Percentiles rank a stretch among this genome's conserved stretches.
phyloP scores from a whole-genome alignment of 208 protist genomes.

The Leishmania guyanensis region DNA sequence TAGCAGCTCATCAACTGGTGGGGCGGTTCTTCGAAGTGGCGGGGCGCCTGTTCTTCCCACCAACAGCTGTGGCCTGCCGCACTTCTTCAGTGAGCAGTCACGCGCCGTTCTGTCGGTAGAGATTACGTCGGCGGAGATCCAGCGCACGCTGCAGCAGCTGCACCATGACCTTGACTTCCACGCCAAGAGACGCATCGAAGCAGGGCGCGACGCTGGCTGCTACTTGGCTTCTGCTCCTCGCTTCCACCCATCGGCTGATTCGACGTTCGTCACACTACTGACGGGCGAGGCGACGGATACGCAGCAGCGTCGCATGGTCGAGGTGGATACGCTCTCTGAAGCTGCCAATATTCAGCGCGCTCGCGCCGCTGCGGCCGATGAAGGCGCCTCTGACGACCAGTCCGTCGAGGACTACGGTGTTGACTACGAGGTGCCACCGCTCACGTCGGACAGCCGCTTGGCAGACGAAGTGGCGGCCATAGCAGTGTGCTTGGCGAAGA shows the following conservation, averaged over 20 bases:
- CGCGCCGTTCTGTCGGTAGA: slow-evolving; percentile 33
- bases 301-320: slow-evolving; percentile 15
- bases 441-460: slow-evolving; percentile 24
- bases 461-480: slow-evolving; percentile 43
- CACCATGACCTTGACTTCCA: not conserved
- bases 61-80: slow-evolving; percentile 42
- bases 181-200: slow-evolving; percentile 8
- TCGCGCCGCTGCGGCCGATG: slow-evolving; percentile 69
- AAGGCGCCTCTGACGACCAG: slow-evolving; percentile 58
- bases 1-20: slow-evolving; percentile 7
- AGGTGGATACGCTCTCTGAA: slow-evolving; percentile 31
- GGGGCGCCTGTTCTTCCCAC: slow-evolving; percentile 33
- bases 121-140: slow-evolving; percentile 22
- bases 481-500: slow-evolving; percentile 24
- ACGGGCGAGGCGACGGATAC: not conserved
- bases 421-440: slow-evolving; percentile 21
- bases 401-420: slow-evolving; percentile 72
- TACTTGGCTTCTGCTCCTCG: not conserved
- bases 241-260: not conserved
- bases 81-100: slow-evolving; percentile 57
- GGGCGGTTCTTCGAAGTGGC: slow-evolving; percentile 27
- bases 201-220: not conserved
- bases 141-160: not conserved
- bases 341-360: slow-evolving; percentile 44
- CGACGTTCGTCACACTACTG: not conserved